Percentiles rank a stretch among this genome's conserved stretches.
phyloP scores from a whole-genome alignment of 2,329 filamentous ascomycete genomes.

The Aspergillus ochraceus region DNA sequence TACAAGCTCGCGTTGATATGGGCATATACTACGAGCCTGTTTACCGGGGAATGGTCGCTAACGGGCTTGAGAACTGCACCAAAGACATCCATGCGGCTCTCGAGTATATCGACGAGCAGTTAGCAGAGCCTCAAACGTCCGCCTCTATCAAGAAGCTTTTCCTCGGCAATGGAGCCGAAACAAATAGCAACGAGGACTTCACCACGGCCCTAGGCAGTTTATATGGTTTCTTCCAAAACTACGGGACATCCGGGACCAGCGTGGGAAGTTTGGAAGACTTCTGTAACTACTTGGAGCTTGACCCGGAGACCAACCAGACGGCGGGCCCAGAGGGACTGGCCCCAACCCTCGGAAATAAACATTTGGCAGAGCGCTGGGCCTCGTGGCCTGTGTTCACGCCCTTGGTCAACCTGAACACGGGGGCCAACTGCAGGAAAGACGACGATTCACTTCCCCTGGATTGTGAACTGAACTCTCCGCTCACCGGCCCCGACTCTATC shows the following conservation, averaged over 20 bases:
- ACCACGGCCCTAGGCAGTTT: constrained; percentile 43
- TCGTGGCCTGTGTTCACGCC: constrained; percentile 38
- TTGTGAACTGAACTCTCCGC: constrained; percentile 40
- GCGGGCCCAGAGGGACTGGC: constrained; percentile 46
- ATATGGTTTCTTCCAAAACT: constrained; percentile 46
- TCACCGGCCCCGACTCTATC: constrained; percentile 40
- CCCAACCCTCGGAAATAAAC: constrained; percentile 40
- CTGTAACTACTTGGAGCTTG: constrained; percentile 50
- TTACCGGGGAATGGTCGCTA: constrained; percentile 48
- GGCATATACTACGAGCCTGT: constrained; percentile 54
- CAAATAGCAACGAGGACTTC: constrained; percentile 50
- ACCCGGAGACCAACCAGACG: constrained; percentile 35
- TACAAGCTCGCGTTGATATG: constrained; percentile 52
- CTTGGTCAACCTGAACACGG: constrained; percentile 40
- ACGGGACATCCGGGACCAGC: constrained; percentile 41
- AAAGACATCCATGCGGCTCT: constrained; percentile 51
- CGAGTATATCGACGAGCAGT: constrained; percentile 49
- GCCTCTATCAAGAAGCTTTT: constrained; percentile 50
- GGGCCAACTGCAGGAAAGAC: constrained; percentile 42
- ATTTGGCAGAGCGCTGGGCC: constrained; percentile 44
- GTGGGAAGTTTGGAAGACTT: constrained; percentile 39
- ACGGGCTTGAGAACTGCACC: constrained; percentile 53
- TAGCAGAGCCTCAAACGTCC: constrained; percentile 37
- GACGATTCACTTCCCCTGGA: constrained; percentile 22
- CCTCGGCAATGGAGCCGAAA: constrained; percentile 48